Conservation (phyloP, 2,329 filamentous ascomycete species). For the Falciphora oryzae region DNA sequence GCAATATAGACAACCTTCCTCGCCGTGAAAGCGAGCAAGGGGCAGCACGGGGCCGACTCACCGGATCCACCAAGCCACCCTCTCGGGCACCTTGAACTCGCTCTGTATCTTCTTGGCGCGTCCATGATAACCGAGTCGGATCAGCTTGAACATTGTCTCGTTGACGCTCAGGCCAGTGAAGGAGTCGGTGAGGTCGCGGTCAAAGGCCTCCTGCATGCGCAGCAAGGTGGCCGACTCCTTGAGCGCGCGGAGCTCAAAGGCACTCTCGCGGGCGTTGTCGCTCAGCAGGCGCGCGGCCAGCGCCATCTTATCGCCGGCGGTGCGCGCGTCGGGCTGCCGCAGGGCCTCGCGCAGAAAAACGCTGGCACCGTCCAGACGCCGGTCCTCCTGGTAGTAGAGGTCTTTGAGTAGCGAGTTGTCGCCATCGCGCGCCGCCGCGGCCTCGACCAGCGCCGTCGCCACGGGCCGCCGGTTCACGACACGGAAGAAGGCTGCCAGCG, state of each 20-base stretch:
- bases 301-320: conserved; percentile 79
- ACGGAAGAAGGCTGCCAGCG: conserved; percentile 86
- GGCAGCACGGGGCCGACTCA: conserved; percentile 27
- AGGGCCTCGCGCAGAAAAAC: conserved; percentile 84
- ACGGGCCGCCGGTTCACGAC: conserved; percentile 80
- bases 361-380: conserved; percentile 79
- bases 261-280: conserved; percentile 70
- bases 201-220: conserved; percentile 79
- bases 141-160: conserved; percentile 85
- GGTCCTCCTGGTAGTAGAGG: conserved; percentile 94
- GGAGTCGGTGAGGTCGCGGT: conserved; percentile 70
- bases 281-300: conserved; percentile 75
- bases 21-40: background rate
- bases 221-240: conserved; percentile 76
- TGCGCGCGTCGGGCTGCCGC: conserved; percentile 61
- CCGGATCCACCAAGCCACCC: conserved; percentile 80
- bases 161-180: conserved; percentile 85
- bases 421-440: conserved; percentile 61
- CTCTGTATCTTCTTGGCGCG: conserved; percentile 81
- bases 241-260: conserved; percentile 67
- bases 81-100: conserved; percentile 91
- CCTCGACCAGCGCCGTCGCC: conserved; percentile 84
- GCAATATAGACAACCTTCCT: background rate
- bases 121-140: conserved; percentile 74
- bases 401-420: conserved; percentile 87